These are phyloP conservation scores for Rhodosporidiobolus sp. DNA, from an alignment of 768 basidiomycete species.

Conservation along the genomic window DNA sequence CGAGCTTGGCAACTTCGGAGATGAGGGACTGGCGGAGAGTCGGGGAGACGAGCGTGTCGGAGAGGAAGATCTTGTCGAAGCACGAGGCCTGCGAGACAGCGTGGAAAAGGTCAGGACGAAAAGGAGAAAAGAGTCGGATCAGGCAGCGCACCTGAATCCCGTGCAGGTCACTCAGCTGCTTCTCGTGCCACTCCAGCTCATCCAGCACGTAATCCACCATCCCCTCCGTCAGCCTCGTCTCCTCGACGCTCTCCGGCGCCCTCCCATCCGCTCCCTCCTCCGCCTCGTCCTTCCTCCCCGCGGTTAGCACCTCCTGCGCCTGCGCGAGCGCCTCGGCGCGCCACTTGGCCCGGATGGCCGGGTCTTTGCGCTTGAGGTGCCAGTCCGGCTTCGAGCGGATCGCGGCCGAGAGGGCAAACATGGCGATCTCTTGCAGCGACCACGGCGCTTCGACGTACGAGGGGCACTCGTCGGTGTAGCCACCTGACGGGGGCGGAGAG, in stretches of 20 bases:
- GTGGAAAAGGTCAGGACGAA: background rate
- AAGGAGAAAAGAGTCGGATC: too few species aligned
- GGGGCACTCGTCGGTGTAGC: background rate
- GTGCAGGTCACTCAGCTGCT: background rate
- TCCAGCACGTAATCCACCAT: slow-evolving; percentile 11
- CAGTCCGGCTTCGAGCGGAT: slow-evolving; percentile 8
- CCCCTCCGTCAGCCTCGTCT: background rate
- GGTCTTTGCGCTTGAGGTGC: background rate
- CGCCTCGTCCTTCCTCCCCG: background rate
- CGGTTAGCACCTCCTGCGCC: background rate
- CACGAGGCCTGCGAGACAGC: slow-evolving; percentile 30
- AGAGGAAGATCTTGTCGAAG: slow-evolving; percentile 43
- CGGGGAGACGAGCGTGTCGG: slow-evolving; percentile 48
- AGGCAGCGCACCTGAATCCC: background rate
- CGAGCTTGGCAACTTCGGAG: slow-evolving; percentile 43
- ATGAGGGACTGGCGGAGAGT: slow-evolving; percentile 36
- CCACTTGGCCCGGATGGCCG: slow-evolving; percentile 8
- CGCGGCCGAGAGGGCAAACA: background rate
- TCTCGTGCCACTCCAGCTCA: slow-evolving; percentile 1
- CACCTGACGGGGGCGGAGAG: too few species aligned
- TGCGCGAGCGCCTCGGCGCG: background rate
- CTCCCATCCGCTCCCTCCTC: background rate
- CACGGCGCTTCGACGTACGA: background rate
- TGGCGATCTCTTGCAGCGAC: background rate
- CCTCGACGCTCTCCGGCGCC: background rate